Evolutionary conservation across 441 rosid species (phyloP).

Genomic region (Hura crepitans): DNA sequence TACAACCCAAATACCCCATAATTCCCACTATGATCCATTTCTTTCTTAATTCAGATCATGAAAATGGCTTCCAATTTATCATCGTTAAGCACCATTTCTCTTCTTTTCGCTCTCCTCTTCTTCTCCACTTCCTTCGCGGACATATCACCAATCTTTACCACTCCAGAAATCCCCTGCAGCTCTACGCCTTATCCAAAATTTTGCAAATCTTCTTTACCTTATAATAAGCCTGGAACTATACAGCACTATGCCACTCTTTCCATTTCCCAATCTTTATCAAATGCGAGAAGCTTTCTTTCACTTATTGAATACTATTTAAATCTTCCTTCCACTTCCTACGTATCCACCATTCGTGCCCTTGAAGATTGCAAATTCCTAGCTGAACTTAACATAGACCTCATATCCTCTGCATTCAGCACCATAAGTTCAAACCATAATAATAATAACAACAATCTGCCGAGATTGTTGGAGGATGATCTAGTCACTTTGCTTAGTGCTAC

Average conservation of each 20-base stretch:
- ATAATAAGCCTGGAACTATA: conserved; percentile 22
- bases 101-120: neutral
- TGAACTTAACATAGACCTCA: conserved; percentile 35
- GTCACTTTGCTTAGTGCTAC: conserved; percentile 49
- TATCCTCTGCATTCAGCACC: conserved; percentile 26
- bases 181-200: conserved; percentile 35
- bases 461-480: conserved; percentile 27
- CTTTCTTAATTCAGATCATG: neutral
- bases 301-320: conserved; percentile 16
- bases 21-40: neutral
- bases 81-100: neutral
- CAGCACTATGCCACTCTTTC: conserved; percentile 30
- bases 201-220: conserved; percentile 35
- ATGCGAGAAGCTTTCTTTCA: conserved; percentile 26
- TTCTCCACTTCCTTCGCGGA: conserved; percentile 4
- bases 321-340: conserved; percentile 21
- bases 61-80: conserved; percentile 19
- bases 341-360: conserved; percentile 30
- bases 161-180: conserved; percentile 35
- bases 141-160: conserved; percentile 3
- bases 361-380: conserved; percentile 48
- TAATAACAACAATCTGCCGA: conserved; percentile 14
- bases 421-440: neutral
- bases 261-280: conserved; percentile 28
- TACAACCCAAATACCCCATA: neutral